These are phyloP conservation scores for Kodamaea hsintzibuensis DNA, from an alignment of 805 yeast species.

Conservation along the genomic window DNA sequence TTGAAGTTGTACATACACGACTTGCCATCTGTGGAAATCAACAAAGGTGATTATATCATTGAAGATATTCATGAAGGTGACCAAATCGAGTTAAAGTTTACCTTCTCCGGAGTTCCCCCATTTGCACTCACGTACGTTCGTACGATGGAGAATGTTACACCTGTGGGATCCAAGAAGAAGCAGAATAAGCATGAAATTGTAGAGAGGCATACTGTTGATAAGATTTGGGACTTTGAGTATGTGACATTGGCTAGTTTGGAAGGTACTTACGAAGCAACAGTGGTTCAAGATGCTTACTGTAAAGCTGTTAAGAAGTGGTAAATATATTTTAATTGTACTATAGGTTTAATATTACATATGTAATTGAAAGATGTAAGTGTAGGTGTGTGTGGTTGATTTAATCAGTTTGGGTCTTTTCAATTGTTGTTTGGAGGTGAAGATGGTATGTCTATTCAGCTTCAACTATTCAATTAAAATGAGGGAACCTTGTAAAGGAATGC, in stretches of 20 bases:
- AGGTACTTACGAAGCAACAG: conserved; percentile 92
- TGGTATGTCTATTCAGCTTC: too few species aligned
- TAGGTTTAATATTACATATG: not conserved
- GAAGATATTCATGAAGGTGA: conserved; percentile 95
- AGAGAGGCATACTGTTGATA: conserved; percentile 62
- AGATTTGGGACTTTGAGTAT: conserved; percentile 69
- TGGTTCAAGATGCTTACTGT: conserved; percentile 85
- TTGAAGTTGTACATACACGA: conserved; percentile 43
- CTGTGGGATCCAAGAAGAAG: conserved; percentile 24
- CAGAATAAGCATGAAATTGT: conserved; percentile 29
- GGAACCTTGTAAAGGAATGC: too few species aligned
- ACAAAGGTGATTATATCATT: conserved; percentile 71
- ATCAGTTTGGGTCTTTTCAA: too few species aligned
- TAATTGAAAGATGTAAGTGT: not conserved
- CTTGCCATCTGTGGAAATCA: conserved; percentile 75
- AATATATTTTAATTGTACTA: not conserved
- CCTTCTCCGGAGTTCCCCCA: conserved; percentile 88
- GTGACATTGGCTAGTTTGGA: conserved; percentile 77
- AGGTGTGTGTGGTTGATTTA: not conserved
- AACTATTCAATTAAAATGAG: too few species aligned
- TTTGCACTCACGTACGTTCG: conserved; percentile 83
- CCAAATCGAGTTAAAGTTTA: conserved; percentile 81
- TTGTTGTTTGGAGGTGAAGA: too few species aligned
- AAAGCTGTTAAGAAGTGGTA: conserved; percentile 17
- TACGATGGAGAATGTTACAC: conserved; percentile 44